phyloP scores from a whole-genome alignment of 73 alveolate species.

The Paraurostyla sp. region DNA sequence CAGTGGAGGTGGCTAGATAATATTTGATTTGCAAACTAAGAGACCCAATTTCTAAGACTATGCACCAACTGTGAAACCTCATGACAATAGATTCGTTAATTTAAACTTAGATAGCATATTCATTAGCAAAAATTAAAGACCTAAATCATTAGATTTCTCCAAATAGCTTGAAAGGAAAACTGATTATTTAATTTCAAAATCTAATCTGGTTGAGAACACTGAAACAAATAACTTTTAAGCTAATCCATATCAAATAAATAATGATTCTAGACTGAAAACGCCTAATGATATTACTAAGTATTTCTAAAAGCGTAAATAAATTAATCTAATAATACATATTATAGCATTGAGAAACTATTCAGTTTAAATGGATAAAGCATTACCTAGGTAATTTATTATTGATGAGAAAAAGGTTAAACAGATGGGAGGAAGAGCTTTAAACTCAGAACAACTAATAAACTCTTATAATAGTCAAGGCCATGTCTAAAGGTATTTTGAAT shows the following conservation, averaged over 20 bases:
- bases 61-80: slow-evolving; percentile 22
- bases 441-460: not conserved
- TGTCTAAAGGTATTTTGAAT: not conserved
- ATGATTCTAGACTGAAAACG: too few relatives aligned
- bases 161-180: slow-evolving; percentile 21
- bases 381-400: not conserved
- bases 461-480: slow-evolving; percentile 51
- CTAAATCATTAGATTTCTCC: slow-evolving; percentile 20
- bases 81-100: slow-evolving; percentile 45
- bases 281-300: not conserved
- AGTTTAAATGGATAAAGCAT: slow-evolving; percentile 17
- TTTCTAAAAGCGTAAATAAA: not conserved
- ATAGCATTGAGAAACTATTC: slow-evolving; percentile 51
- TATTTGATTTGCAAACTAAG: slow-evolving; percentile 9
- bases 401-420: slow-evolving; percentile 4
- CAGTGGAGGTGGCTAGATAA: not conserved
- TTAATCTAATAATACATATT: too few relatives aligned
- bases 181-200: slow-evolving; percentile 16
- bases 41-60: slow-evolving; percentile 27
- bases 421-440: not conserved
- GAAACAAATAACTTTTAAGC: not conserved
- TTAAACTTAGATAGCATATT: slow-evolving; percentile 7
- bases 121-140: not conserved
- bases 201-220: not conserved
- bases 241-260: not conserved